Base-by-base conservation (phyloP, 169 alveolate species). In the Theileria parva region DNA sequence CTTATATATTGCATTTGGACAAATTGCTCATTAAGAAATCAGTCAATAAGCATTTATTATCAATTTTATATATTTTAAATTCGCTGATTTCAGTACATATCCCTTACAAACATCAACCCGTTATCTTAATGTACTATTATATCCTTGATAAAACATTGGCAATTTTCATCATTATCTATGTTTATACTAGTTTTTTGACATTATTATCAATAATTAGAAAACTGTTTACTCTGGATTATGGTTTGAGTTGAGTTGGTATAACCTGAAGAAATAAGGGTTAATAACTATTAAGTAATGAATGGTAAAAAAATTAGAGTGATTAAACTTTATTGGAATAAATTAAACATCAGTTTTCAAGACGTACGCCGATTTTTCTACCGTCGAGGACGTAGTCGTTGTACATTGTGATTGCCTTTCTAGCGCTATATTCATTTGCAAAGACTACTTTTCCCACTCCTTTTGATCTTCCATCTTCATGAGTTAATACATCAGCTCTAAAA, bases 401-500 rank as follows among this genome's bases (percentile, higher is more conserved):
- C 51, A 65, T 85, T 65, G 13, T 64, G 23, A 85, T 85, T 39
- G 84, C 85, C 13, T 60, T 63, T n/a, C 39, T 77, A 11, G 91
- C 91, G 39, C 76, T 74, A 9, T 21, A 60, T 55, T 85, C 91
- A 78, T 69, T 66, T 25, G 67, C 85, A 34, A 85, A 74, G 59
- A 70, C 60, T 15, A 85, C 91, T 39, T 78, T 85, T 2, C 86
- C 91, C 23, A 85, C 79, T 3, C 91, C 91, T 30, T 53, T 85
- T 12, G 91, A 85, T 39, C 79, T 77, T 13, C 91, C 91, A 51
- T 85, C 87, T 13, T 85, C 91, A 21, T 78, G 60, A 15, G 86
- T 85, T 13, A 85, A 63, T 27, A 85, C 85, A 57, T 85, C 91
- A 4, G 81, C 91, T 79, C 91, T 83, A 63, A 17, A 34, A 44